Base-by-base conservation (phyloP, 2,329 filamentous ascomycete species). In the Dryadomyces quercus-mongolicae region DNA sequence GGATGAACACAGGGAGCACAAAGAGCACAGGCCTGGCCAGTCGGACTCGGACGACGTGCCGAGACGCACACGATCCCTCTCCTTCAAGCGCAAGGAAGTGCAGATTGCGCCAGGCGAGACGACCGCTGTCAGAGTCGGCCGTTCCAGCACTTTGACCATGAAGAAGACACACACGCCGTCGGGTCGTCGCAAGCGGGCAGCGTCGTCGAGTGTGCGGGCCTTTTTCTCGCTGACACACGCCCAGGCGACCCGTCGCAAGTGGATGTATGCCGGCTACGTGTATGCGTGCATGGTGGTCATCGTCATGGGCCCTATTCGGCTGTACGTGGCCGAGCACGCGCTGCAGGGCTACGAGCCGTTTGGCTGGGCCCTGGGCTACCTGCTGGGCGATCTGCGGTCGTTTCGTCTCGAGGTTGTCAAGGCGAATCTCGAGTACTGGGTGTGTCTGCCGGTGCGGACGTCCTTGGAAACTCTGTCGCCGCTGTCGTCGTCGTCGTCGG, bases 331-430 rank as follows among this genome's bases (percentile, higher is more conserved):
- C 43, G 69, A 71, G 46, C 74, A 78, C 58, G 90, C 89, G 15
- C 74, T 98, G 1, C 64, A 76, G 38, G 82, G 81, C 16, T 72
- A 82, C 52, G 93, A 98, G 62, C 90, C 93, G 0, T 80, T 98
- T 47, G 88, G 92, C 2, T 98, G 93, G 93, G 91, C 89, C 0
- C 68, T 96, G 12, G 85, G 88, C 2, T 98, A 98, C 67, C 71
- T 96, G 2, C 80, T 97, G 57, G 91, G 92, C 13, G 86, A 95
- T 61, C 65, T 91, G 12, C 76, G 80, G 0, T 76, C 74, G 63
- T 81, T 96, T 60, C 78, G 90, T 22, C 83, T 85, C 65, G 76
- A 85, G 65, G 78, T 92, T 9, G 74, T 88, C 16, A 78, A 76
- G 56, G 76, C 80, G 57, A 81, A 85, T 57, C 72, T 93, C 6